Base-by-base conservation (phyloP, 176 grass and related monocot genomes). In the Triticum timopheevii region DNA sequence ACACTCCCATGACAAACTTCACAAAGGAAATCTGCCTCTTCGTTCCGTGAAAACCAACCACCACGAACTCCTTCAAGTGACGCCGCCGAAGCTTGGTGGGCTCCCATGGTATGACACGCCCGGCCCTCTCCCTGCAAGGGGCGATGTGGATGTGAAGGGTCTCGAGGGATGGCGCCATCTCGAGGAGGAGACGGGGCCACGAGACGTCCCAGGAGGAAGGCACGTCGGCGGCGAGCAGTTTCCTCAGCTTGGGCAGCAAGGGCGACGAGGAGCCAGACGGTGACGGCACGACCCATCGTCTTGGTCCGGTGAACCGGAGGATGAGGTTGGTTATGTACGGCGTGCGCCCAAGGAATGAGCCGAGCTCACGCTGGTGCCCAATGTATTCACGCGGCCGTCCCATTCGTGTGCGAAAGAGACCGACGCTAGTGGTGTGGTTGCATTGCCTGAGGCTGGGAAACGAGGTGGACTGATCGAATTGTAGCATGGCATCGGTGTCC, bases 251-350 rank as follows among this genome's bases (percentile, higher is more conserved):
- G 33, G 66, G 66, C 16, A 69, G 4, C 17, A 22, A 69, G 16
- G 66, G 66, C 17, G 31, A 11, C 17, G 66, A 36, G 61, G 10
- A 10, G 61, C 10, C 17, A 22, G 67, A 5, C 33, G 19, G 34
- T 7, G 16, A 8, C 6, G 84, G 76, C 39, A 44, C 25, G 12
- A 86, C 70, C 84, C 84, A 86, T 17, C 65, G 78, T 35, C 30
- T 20, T 6, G 84, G 84, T 0, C 84, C 84, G 3, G 76, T 86
- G 65, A 85, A 78, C 62, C 45, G 63, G 31, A 85, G 8, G 23
- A 78, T 13, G 6, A 85, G 83, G 63, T 11, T 40, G 0, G 59
- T 69, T 54, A 85, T 85, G 62, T 40, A 45, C 0, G 33, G 63
- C 10, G 73, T 78, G 30, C 33, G 16, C 16, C 16, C 2, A 1